Conservation (phyloP, 441 rosid genomes). For the Euphorbia corollata region DNA sequence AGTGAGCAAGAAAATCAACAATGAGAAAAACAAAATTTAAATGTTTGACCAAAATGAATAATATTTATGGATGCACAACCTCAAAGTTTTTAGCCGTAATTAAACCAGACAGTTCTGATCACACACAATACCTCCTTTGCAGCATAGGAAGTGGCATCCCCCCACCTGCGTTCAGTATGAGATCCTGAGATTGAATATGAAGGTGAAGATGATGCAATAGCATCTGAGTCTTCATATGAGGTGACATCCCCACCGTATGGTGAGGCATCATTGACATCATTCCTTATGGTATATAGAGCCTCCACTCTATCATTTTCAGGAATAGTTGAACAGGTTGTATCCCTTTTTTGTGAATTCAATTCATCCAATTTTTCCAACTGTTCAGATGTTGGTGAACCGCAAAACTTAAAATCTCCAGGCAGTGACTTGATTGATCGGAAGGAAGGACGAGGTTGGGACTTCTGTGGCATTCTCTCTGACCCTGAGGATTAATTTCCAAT, state of each 20-base stretch:
- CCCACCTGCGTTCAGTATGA: constrained; percentile 60
- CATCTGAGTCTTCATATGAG: constrained; percentile 45
- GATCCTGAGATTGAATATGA: constrained; percentile 43
- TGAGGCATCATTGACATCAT: constrained; percentile 53
- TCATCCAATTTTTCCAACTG: constrained; percentile 27
- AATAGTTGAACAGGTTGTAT: constrained; percentile 24
- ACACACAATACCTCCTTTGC: constrained; percentile 58
- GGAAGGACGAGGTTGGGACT: constrained; percentile 40
- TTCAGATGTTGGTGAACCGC: constrained; percentile 44
- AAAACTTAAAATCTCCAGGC: constrained; percentile 57
- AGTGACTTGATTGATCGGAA: constrained; percentile 61
- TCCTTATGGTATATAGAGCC: constrained; percentile 27
- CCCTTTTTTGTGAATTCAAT: constrained; percentile 21
- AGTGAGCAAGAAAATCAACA: constrained; percentile 15
- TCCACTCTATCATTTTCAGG: constrained; percentile 34
- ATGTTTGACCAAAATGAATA: constrained; percentile 8
- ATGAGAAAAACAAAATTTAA: background rate
- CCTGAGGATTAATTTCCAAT: constrained; percentile 35
- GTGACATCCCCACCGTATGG: constrained; percentile 50
- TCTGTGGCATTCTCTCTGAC: constrained; percentile 46
- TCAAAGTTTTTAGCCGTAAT: constrained; percentile 1
- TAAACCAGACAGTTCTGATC: constrained; percentile 9
- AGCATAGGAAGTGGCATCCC: constrained; percentile 62
- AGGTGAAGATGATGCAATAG: constrained; percentile 37
- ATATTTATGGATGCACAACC: background rate